Evolutionary conservation across 192 early-diverging fungal species (phyloP).

Genomic region (Coemansia umbellata): DNA sequence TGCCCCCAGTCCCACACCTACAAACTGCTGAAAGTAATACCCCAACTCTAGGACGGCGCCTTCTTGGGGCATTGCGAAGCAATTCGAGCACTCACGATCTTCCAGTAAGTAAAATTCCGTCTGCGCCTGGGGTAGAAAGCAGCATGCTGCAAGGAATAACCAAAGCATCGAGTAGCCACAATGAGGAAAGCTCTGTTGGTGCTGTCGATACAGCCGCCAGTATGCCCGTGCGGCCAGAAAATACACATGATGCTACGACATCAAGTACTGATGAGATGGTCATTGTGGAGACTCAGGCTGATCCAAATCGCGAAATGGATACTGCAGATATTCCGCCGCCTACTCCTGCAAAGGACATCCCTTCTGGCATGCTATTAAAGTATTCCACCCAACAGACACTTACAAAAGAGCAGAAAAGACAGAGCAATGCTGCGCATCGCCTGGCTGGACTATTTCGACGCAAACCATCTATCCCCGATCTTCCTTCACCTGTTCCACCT

Average conservation of each 20-base stretch:
- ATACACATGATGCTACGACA: too few relatives aligned
- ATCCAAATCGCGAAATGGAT: neutral
- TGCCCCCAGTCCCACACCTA: slow-evolving; percentile 40
- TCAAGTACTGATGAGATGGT: too few relatives aligned
- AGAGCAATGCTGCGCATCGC: slow-evolving; percentile 44
- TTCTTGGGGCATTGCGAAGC: slow-evolving; percentile 41
- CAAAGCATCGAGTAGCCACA: neutral
- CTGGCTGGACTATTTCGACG: slow-evolving; percentile 45
- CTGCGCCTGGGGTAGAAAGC: too few relatives aligned
- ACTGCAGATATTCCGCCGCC: slow-evolving; percentile 18
- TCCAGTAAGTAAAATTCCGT: slow-evolving; percentile 2
- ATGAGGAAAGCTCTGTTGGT: too few relatives aligned
- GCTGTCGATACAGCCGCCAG: too few relatives aligned
- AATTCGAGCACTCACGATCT: slow-evolving; percentile 10
- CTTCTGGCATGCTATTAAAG: slow-evolving; percentile 12
- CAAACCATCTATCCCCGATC: slow-evolving; percentile 48
- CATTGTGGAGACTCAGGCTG: neutral
- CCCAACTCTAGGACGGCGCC: slow-evolving; percentile 35
- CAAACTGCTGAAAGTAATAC: slow-evolving; percentile 3
- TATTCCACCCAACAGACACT: slow-evolving; percentile 9
- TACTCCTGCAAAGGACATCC: slow-evolving; percentile 28
- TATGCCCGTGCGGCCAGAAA: too few relatives aligned
- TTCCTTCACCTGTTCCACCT: slow-evolving; percentile 20
- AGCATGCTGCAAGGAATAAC: too few relatives aligned
- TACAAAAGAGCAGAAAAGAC: slow-evolving; percentile 42